A percentile compares a stretch with the other conserved stretches of the same genome.
phyloP scores from a whole-genome alignment of 164 flowering plant genomes.

The Paratinospora sagittata region DNA sequence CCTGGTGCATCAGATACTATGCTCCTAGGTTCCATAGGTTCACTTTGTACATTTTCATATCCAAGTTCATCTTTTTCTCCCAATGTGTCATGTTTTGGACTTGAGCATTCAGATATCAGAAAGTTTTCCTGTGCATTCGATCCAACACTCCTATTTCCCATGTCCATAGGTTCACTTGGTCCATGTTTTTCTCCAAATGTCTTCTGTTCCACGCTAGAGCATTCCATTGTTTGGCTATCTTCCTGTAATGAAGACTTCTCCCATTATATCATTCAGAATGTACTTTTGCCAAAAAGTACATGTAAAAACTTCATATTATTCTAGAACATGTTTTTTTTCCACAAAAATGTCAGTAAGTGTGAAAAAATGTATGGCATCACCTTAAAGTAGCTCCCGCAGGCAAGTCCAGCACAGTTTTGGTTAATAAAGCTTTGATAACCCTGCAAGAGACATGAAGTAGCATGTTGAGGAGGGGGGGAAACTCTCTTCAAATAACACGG shows the following conservation, averaged over 20 bases:
- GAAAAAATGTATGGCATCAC: not conserved
- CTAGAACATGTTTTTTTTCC: not conserved
- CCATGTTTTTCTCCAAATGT: not conserved
- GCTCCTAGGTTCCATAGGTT: too few species aligned
- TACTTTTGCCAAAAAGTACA: not conserved
- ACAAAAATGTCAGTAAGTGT: not conserved
- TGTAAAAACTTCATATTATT: not conserved
- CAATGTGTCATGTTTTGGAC: not conserved
- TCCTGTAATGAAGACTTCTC: not conserved
- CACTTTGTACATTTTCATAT: not conserved
- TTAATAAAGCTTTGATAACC: not conserved
- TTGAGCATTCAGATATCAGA: not conserved
- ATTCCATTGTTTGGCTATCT: constrained; percentile 6
- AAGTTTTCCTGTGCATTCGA: not conserved
- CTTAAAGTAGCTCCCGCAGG: not conserved
- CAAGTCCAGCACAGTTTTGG: not conserved
- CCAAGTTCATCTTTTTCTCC: not conserved
- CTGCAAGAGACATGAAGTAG: not conserved
- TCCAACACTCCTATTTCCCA: not conserved
- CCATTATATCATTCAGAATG: not conserved
- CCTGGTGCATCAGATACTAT: constrained; percentile 7
- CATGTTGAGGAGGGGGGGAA: too few species aligned
- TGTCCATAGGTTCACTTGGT: not conserved
- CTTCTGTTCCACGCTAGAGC: not conserved
- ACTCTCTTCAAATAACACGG: too few species aligned